These are phyloP conservation scores for Cercospora nicotianae DNA, from an alignment of 2,329 filamentous ascomycete genomes.

Conservation along the genomic window DNA sequence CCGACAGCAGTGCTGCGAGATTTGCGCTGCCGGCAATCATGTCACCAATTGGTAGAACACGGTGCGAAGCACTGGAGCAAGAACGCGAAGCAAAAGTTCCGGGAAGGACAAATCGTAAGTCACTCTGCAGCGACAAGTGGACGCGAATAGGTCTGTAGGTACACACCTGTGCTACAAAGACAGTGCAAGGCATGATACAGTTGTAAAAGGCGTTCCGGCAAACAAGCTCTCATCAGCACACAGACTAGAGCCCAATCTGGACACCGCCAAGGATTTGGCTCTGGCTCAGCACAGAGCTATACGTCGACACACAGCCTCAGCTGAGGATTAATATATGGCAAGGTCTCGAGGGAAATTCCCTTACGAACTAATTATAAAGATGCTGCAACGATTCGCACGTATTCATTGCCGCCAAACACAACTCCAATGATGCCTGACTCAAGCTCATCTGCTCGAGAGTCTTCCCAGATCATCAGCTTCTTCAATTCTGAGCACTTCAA, in stretches of 20 bases:
- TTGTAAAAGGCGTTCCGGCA: neutral
- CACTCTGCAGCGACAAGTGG: neutral
- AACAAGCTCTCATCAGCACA: neutral
- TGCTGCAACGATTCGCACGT: neutral
- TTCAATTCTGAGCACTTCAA: slow-evolving; percentile 20
- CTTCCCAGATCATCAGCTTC: neutral
- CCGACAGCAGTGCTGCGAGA: too few relatives aligned
- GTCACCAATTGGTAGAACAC: too few relatives aligned
- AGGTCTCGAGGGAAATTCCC: neutral
- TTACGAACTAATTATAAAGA: neutral
- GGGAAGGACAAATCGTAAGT: neutral
- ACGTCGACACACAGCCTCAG: neutral
- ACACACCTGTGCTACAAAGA: neutral
- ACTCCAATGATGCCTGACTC: neutral
- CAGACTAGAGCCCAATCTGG: neutral
- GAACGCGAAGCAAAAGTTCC: neutral
- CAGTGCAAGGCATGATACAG: neutral
- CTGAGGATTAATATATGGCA: neutral
- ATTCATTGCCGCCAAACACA: neutral
- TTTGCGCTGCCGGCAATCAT: neutral
- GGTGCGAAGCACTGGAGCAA: neutral
- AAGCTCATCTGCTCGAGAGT: neutral
- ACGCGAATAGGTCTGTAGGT: neutral
- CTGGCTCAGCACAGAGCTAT: neutral
- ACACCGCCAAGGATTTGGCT: neutral